Conservation (phyloP, 306 rosid species). For the Vicia faba region DNA sequence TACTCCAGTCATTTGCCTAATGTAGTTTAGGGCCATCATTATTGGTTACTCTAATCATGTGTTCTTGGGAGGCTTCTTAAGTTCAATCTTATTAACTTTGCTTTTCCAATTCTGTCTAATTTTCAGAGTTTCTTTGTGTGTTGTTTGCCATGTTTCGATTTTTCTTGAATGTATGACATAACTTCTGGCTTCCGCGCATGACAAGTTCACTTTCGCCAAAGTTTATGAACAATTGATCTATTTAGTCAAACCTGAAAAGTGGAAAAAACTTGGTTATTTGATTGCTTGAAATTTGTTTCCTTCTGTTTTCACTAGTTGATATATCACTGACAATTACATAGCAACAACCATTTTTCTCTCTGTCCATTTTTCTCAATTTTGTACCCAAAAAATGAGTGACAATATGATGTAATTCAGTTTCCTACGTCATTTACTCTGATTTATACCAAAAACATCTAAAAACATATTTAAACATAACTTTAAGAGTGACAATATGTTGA, state of each 20-base stretch:
- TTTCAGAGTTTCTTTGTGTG: background rate
- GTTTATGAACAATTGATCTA: background rate
- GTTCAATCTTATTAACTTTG: constrained; percentile 11
- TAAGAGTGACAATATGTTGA: too few species aligned
- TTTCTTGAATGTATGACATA: background rate
- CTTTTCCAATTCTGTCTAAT: constrained; percentile 1
- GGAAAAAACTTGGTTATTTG: background rate
- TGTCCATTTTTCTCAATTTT: background rate
- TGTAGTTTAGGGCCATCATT: constrained; percentile 1
- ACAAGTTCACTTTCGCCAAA: constrained; percentile 10
- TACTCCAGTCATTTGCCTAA: constrained; percentile 1
- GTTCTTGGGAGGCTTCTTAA: background rate
- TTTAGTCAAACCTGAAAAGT: background rate
- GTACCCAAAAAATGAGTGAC: too few species aligned
- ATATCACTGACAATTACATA: background rate
- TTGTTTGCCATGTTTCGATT: background rate
- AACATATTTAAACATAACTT: too few species aligned
- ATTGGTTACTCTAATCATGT: background rate
- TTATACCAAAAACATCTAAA: too few species aligned
- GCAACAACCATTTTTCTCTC: background rate
- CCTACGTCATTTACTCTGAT: too few species aligned
- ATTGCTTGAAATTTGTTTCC: constrained; percentile 22
- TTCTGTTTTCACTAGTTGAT: background rate
- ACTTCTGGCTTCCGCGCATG: constrained; percentile 1
- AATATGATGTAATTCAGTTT: too few species aligned